Evolutionary conservation across 805 yeast genomes (phyloP).

Genomic region (Spathaspora gorwiae): DNA sequence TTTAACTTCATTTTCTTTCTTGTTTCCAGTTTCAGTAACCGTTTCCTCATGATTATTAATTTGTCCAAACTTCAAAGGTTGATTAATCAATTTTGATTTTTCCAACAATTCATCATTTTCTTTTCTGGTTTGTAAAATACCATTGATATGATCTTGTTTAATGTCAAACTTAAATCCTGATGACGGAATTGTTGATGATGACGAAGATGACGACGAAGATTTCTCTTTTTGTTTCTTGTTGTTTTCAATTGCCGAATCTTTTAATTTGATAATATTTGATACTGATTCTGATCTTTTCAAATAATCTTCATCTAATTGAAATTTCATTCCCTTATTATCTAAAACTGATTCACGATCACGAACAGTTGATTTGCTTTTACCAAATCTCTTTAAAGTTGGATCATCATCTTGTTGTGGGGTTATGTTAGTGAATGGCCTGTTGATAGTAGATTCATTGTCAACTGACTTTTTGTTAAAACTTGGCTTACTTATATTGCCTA

Average conservation of each 20-base stretch:
- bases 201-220: not conserved
- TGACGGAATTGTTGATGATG: slow-evolving; percentile 22
- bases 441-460: not conserved
- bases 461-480: slow-evolving; percentile 13
- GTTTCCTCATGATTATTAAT: not conserved
- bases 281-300: slow-evolving; percentile 19
- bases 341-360: slow-evolving; percentile 5
- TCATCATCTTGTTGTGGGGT: slow-evolving; percentile 8
- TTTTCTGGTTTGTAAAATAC: slow-evolving; percentile 17
- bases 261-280: slow-evolving; percentile 28
- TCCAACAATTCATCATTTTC: slow-evolving; percentile 8
- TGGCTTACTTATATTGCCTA: slow-evolving; percentile 32
- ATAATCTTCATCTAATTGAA: slow-evolving; percentile 25
- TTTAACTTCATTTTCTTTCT: not conserved
- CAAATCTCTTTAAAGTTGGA: slow-evolving; percentile 8
- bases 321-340: slow-evolving; percentile 10
- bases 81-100: slow-evolving; percentile 1
- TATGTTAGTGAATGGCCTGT: not conserved
- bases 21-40: not conserved
- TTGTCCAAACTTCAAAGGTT: not conserved
- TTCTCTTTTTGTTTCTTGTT: not conserved
- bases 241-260: slow-evolving; percentile 12
- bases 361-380: slow-evolving; percentile 1
- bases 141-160: slow-evolving; percentile 23
- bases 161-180: slow-evolving; percentile 35